Evolutionary conservation across 345 rosid species (phyloP), one percentile per base, ranked within the genome.

Genomic region (Corchorus olitorius): DNA sequence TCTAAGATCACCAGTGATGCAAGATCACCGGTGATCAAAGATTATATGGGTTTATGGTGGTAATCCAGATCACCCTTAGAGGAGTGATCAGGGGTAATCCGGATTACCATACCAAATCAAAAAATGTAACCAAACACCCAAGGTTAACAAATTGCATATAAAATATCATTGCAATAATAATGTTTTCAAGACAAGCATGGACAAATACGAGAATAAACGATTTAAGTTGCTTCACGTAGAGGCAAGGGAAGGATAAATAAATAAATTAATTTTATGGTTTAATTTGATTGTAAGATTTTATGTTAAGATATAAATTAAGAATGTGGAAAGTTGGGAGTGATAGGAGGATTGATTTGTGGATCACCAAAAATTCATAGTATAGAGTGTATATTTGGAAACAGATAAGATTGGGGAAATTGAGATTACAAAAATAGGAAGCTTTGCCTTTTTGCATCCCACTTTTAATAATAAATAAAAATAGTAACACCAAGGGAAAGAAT

Each of bases 181-280:
- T 61, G 65, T 27, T 61, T 13, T 39, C 43, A 3, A 39, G 43
- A 3, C 43, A 39, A 39, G 27, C 27, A 27, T 27, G 27, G 27
- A 27, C 27, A 27, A 27, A 27, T 27, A 27, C 27, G 27, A 27
- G 27, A 27, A 27, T 27, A 27, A 27, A 27, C 27, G 27, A 27
- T 27, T 55, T 4, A 54, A 54, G 16, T 70, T 80, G 76, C 70
- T 81, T 77, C 33, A 55, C 71, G 60, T 14, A 48, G 78, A 78
- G 84, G 77, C 39, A 75, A 82, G 37, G 64, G 43, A 60, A 27
- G 64, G 43, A 60, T 67, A 59, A 55, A 63, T n/a, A n/a, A n/a
- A n/a, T n/a, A n/a, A n/a, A n/a, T n/a, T n/a, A n/a, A n/a, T n/a
- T n/a, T n/a, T 27, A 27, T 27, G 27, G 27, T 27, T 27, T 27